Conservation (phyloP, 1,139 yeast species). For the Magnusiomyces tetraspermus region DNA sequence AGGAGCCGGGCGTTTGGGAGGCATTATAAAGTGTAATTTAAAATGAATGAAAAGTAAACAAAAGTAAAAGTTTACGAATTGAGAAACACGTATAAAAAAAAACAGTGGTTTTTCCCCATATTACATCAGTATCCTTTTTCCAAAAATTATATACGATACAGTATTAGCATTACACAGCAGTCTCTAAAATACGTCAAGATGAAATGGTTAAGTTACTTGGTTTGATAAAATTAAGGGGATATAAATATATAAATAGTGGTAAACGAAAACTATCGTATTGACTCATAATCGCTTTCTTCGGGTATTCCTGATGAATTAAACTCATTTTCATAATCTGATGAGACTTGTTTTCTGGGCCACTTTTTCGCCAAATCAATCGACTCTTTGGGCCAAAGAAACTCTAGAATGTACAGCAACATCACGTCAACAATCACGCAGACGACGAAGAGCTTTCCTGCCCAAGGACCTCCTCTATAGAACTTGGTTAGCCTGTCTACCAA, state of each 20-base stretch:
- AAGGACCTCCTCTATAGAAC: constrained; percentile 65
- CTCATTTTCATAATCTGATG: not conserved
- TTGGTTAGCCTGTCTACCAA: constrained; percentile 46
- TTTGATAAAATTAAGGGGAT: too few species aligned
- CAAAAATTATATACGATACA: too few species aligned
- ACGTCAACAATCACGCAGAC: constrained; percentile 74
- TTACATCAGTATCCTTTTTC: too few species aligned
- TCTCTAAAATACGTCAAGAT: too few species aligned
- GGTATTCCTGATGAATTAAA: not conserved
- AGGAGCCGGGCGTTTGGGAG: constrained; percentile 10
- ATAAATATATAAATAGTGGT: too few species aligned
- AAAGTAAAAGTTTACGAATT: too few species aligned
- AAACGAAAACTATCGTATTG: not conserved
- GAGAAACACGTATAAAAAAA: too few species aligned
- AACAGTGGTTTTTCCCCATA: too few species aligned
- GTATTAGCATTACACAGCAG: too few species aligned
- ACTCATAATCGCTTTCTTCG: not conserved
- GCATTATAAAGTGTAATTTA: constrained; percentile 3
- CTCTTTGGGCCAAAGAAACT: constrained; percentile 58
- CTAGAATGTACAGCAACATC: constrained; percentile 51
- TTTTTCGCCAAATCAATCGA: constrained; percentile 63
- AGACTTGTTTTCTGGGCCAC: constrained; percentile 47
- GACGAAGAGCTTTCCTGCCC: constrained; percentile 78
- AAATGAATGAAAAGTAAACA: too few species aligned
- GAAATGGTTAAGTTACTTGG: too few species aligned